Conservation (phyloP, 352 stramenopile species). For the Phytophthora fragariae region DNA sequence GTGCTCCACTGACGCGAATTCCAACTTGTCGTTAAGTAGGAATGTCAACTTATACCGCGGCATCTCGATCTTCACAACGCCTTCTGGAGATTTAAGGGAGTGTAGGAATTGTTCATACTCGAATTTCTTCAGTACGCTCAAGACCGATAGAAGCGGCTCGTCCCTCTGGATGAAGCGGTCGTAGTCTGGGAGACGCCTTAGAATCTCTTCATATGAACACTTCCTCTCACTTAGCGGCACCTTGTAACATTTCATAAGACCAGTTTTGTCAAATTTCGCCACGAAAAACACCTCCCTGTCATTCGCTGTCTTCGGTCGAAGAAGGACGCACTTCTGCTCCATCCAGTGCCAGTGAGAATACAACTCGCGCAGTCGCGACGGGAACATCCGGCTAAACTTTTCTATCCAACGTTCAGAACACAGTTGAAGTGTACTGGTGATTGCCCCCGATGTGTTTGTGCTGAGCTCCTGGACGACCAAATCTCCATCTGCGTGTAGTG, state of each 20-base stretch:
- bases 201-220: slow-evolving; percentile 20
- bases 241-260: slow-evolving; percentile 38
- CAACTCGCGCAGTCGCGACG: slow-evolving; percentile 35
- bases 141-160: slow-evolving; percentile 10
- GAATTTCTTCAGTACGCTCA: slow-evolving; percentile 53
- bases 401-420: slow-evolving; percentile 41
- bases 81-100: slow-evolving; percentile 20
- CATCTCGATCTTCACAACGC: slow-evolving; percentile 45
- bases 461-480: slow-evolving; percentile 48
- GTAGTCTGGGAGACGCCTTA: slow-evolving; percentile 26
- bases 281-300: slow-evolving; percentile 33
- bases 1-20: slow-evolving; percentile 46
- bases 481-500: slow-evolving; percentile 21
- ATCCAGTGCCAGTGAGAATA: slow-evolving; percentile 68
- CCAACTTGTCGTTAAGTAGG: slow-evolving; percentile 19
- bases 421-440: slow-evolving; percentile 40
- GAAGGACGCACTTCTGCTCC: slow-evolving; percentile 46
- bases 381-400: slow-evolving; percentile 29
- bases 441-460: neutral
- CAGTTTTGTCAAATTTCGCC: slow-evolving; percentile 23
- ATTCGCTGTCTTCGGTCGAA: slow-evolving; percentile 35
- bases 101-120: slow-evolving; percentile 48
- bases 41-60: slow-evolving; percentile 58
- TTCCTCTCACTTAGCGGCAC: slow-evolving; percentile 40
- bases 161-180: slow-evolving; percentile 36